phyloP scores from a whole-genome alignment of 768 basidiomycete species.

The Terana coerulea region DNA sequence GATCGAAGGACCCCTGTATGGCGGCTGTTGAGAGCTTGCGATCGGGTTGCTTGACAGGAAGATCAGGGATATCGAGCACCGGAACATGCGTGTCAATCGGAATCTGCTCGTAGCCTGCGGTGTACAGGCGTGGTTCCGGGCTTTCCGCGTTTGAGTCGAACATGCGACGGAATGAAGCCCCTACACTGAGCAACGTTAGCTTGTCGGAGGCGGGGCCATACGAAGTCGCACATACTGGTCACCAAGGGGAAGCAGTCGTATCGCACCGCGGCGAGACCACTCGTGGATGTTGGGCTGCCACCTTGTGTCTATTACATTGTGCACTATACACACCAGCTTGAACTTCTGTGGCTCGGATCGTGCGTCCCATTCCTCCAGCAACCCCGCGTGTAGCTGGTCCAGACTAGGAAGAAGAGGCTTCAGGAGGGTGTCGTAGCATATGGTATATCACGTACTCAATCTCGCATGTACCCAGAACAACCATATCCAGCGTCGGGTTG shows the following conservation, averaged over 20 bases:
- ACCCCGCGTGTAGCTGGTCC: conserved; percentile 22
- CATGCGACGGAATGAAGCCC: conserved; percentile 25
- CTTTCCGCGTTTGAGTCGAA: conserved; percentile 31
- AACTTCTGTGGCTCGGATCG: conserved; percentile 35
- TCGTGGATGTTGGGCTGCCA: conserved; percentile 32
- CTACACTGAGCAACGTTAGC: conserved; percentile 28
- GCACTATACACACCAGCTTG: conserved; percentile 39
- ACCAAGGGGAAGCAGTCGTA: conserved; percentile 36
- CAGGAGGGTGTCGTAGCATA: not conserved
- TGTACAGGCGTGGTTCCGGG: conserved; percentile 24
- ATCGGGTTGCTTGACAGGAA: conserved; percentile 19
- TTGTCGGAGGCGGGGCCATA: no score
- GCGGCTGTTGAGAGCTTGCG: conserved; percentile 35
- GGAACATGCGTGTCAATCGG: conserved; percentile 35
- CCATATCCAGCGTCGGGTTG: conserved; percentile 28
- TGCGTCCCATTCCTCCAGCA: conserved; percentile 35
- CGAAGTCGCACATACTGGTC: conserved; percentile 39
- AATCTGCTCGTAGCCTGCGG: conserved; percentile 33
- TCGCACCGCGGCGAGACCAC: conserved; percentile 36
- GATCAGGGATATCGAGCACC: conserved; percentile 29
- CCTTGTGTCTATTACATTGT: conserved; percentile 27
- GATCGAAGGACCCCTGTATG: conserved; percentile 37
- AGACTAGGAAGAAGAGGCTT: conserved; percentile 14
- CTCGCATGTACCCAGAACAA: conserved; percentile 45
- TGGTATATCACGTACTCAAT: conserved; percentile 29